These are phyloP conservation scores for Paecilomyces sp. DNA, from an alignment of 2,329 filamentous ascomycete genomes.

Conservation along the genomic window DNA sequence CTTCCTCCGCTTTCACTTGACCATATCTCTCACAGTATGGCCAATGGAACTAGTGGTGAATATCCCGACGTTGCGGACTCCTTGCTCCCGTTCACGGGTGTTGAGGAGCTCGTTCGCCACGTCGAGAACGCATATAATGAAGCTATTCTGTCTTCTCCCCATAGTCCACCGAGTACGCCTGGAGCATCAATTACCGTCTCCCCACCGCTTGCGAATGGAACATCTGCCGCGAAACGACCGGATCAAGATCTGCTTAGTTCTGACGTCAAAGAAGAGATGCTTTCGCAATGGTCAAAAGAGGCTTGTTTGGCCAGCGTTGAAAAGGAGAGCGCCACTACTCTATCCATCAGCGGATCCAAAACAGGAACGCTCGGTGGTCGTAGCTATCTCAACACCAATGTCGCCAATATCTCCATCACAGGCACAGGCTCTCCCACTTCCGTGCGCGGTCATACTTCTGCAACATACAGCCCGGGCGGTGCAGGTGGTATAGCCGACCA, in stretches of 20 bases:
- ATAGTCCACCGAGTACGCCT: slow-evolving; percentile 65
- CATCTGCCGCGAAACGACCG: slow-evolving; percentile 23
- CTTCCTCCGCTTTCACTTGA: slow-evolving; percentile 62
- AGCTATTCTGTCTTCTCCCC: slow-evolving; percentile 54
- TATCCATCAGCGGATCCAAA: slow-evolving; percentile 69
- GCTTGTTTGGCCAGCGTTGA: slow-evolving; percentile 61
- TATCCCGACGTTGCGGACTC: slow-evolving; percentile 46
- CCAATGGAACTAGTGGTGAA: slow-evolving; percentile 24
- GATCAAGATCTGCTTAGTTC: slow-evolving; percentile 55
- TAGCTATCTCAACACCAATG: slow-evolving; percentile 21
- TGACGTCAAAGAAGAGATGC: slow-evolving; percentile 66
- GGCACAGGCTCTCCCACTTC: slow-evolving; percentile 16
- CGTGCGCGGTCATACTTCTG: slow-evolving; percentile 12
- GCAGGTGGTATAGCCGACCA: slow-evolving; percentile 21
- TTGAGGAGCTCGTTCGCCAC: slow-evolving; percentile 62
- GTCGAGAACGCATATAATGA: slow-evolving; percentile 66
- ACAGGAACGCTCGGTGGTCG: slow-evolving; percentile 45
- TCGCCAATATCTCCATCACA: slow-evolving; percentile 23
- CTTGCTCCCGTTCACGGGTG: slow-evolving; percentile 61
- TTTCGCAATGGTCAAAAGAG: slow-evolving; percentile 74
- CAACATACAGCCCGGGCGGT: slow-evolving; percentile 11
- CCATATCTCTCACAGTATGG: slow-evolving; percentile 50
- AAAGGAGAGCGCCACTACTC: slow-evolving; percentile 59
- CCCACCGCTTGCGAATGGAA: slow-evolving; percentile 45
- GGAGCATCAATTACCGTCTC: slow-evolving; percentile 57